Percentiles rank a stretch among this genome's conserved stretches.
phyloP scores from a whole-genome alignment of 176 grass and related monocot species.

The Hyparrhenia diplandra region DNA sequence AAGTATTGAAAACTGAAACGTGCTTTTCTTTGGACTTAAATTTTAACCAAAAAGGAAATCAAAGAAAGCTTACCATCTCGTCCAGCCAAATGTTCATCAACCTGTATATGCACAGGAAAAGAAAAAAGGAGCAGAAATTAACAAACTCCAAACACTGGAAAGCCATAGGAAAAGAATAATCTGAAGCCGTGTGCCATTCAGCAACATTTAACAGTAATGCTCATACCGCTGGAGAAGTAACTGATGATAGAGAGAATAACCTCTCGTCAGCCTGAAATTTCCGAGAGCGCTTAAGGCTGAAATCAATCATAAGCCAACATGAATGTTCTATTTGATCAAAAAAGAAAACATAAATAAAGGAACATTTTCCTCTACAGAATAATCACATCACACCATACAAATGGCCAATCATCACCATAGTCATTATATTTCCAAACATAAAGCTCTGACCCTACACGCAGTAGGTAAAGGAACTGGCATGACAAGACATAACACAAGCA shows the following conservation, averaged over 20 bases:
- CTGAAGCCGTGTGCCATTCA: background rate
- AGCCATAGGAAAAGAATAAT: background rate
- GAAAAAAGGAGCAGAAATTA: background rate
- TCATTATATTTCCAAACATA: slow-evolving; percentile 5
- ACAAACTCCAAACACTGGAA: background rate
- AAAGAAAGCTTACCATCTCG: slow-evolving; percentile 68
- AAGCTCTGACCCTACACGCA: background rate
- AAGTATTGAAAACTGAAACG: background rate
- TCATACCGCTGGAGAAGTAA: slow-evolving; percentile 87
- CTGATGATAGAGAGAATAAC: slow-evolving; percentile 92
- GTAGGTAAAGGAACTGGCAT: background rate
- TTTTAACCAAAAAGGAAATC: slow-evolving; percentile 7
- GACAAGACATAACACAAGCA: background rate
- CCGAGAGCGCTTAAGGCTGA: slow-evolving; percentile 78
- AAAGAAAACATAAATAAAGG: background rate
- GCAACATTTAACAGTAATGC: slow-evolving; percentile 1
- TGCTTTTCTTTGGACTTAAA: slow-evolving; percentile 4
- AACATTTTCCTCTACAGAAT: background rate
- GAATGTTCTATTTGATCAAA: slow-evolving; percentile 4
- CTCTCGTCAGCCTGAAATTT: slow-evolving; percentile 97
- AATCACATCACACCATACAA: background rate
- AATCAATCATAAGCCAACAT: slow-evolving; percentile 27
- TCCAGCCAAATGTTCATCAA: slow-evolving; percentile 72
- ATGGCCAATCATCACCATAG: slow-evolving; percentile 10
- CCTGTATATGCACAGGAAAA: slow-evolving; percentile 36